A percentile compares a stretch with the other conserved stretches of the same genome.
Evolutionary conservation across 1,284 basidiomycete genomes (phyloP).

Genomic region (Chalciporus sp.): DNA sequence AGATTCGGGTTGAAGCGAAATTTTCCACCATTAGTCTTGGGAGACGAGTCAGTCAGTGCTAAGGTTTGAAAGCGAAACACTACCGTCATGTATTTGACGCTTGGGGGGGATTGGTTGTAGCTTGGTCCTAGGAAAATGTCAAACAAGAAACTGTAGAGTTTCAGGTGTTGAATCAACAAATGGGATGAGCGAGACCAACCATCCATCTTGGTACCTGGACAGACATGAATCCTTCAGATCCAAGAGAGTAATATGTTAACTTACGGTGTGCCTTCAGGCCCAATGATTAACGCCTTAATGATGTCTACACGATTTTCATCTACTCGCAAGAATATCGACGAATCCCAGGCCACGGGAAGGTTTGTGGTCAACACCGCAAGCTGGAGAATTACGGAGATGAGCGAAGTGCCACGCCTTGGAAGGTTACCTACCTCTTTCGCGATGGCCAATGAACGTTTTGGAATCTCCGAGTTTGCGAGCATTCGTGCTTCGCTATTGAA

Average conservation of each 20-base stretch:
- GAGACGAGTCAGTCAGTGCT: slow-evolving; percentile 6
- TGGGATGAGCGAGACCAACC: slow-evolving; percentile 46
- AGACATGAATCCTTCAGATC: neutral
- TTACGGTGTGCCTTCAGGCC: slow-evolving; percentile 89
- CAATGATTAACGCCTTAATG: slow-evolving; percentile 88
- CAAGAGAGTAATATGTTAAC: slow-evolving; percentile 37
- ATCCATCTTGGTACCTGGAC: slow-evolving; percentile 78
- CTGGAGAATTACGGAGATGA: slow-evolving; percentile 40
- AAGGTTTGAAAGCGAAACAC: slow-evolving; percentile 9
- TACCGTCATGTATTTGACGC: slow-evolving; percentile 89
- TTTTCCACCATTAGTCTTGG: slow-evolving; percentile 83
- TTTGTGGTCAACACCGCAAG: slow-evolving; percentile 89
- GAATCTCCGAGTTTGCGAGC: slow-evolving; percentile 78
- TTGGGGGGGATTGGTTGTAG: slow-evolving; percentile 82
- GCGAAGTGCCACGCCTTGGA: slow-evolving; percentile 7
- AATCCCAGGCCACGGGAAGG: slow-evolving; percentile 87
- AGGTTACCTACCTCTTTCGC: slow-evolving; percentile 75
- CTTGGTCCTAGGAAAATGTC: slow-evolving; percentile 87
- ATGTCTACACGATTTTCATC: slow-evolving; percentile 88
- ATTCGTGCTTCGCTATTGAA: slow-evolving; percentile 79
- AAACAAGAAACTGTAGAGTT: slow-evolving; percentile 63
- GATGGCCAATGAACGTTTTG: slow-evolving; percentile 86
- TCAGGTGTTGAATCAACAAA: slow-evolving; percentile 16
- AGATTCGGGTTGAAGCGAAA: slow-evolving; percentile 91
- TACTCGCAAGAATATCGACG: slow-evolving; percentile 85